A percentile compares a stretch with the other conserved stretches of the same genome.
These are phyloP conservation scores for Epichloe uncinata DNA, from an alignment of 2,329 filamentous ascomycete genomes.

Conservation along the genomic window DNA sequence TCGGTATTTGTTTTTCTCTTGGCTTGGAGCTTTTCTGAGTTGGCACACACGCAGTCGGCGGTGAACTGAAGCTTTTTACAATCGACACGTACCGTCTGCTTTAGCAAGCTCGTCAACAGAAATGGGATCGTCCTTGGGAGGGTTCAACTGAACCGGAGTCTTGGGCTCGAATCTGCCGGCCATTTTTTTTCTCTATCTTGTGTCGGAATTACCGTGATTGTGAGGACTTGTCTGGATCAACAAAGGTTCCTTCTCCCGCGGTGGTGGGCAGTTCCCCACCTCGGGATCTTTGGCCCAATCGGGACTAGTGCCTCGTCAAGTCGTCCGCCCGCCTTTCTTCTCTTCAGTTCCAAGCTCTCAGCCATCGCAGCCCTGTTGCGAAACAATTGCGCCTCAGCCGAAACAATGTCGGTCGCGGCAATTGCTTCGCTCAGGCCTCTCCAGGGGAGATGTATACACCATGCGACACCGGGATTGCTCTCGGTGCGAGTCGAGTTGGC, in stretches of 20 bases:
- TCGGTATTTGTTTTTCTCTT: not conserved
- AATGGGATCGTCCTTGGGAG: slow-evolving; percentile 82
- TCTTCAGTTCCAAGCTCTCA: not conserved
- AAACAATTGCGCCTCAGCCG: not conserved
- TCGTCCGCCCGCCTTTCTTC: not conserved
- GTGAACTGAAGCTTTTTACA: not conserved
- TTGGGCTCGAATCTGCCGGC: slow-evolving; percentile 67
- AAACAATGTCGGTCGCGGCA: slow-evolving; percentile 21
- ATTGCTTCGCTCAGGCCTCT: slow-evolving; percentile 22
- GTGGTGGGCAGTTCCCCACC: slow-evolving; percentile 2
- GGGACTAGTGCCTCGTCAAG: slow-evolving; percentile 3
- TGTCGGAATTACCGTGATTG: not conserved
- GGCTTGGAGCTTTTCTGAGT: not conserved
- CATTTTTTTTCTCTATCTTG: slow-evolving; percentile 24
- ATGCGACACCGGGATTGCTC: slow-evolving; percentile 17
- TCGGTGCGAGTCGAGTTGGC: slow-evolving; percentile 20
- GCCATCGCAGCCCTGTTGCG: not conserved
- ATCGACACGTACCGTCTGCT: slow-evolving; percentile 56
- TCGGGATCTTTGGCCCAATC: slow-evolving; percentile 7
- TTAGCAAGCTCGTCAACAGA: slow-evolving; percentile 65
- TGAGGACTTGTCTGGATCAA: not conserved
- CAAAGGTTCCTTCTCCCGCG: not conserved
- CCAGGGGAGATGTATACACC: slow-evolving; percentile 16
- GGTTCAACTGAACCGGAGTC: slow-evolving; percentile 56
- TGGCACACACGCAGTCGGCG: not conserved